These are phyloP conservation scores for Aspergillus tamarii DNA, from an alignment of 2,329 filamentous ascomycete species.

Conservation along the genomic window DNA sequence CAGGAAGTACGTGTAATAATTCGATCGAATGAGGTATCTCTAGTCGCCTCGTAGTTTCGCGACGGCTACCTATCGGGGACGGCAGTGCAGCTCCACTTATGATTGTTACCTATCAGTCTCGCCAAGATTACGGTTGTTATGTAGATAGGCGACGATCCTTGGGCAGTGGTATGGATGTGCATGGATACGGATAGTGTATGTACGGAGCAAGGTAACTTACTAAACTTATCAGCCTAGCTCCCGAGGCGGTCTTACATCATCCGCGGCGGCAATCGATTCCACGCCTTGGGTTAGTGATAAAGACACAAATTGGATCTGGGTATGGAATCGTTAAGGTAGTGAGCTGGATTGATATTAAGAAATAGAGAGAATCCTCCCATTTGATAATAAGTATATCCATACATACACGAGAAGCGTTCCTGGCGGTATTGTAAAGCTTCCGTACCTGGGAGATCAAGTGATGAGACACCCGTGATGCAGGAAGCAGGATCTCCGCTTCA, in stretches of 20 bases:
- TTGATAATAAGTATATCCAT: not conserved
- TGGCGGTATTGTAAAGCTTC: not conserved
- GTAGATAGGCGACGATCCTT: not conserved
- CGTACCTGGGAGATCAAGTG: conserved; percentile 15
- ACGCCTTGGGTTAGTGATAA: too few relatives aligned
- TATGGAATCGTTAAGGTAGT: too few relatives aligned
- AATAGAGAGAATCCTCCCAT: too few relatives aligned
- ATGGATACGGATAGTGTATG: too few relatives aligned
- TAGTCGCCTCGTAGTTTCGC: not conserved
- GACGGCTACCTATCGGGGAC: not conserved
- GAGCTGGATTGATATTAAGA: too few relatives aligned
- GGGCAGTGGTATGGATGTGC: not conserved
- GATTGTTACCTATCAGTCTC: not conserved
- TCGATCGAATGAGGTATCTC: not conserved
- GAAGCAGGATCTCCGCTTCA: conserved; percentile 18
- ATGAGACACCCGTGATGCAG: conserved; percentile 22
- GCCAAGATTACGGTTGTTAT: not conserved
- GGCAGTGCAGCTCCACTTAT: not conserved
- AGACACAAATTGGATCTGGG: too few relatives aligned
- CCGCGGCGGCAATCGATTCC: not conserved
- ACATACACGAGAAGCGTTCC: not conserved
- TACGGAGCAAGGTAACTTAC: not conserved
- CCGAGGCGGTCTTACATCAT: conserved; percentile 18
- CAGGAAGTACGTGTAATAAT: not conserved
- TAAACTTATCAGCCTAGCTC: not conserved